Conservation (phyloP, 192 early-diverging fungal species). For the Rhizophagus prolifer region DNA sequence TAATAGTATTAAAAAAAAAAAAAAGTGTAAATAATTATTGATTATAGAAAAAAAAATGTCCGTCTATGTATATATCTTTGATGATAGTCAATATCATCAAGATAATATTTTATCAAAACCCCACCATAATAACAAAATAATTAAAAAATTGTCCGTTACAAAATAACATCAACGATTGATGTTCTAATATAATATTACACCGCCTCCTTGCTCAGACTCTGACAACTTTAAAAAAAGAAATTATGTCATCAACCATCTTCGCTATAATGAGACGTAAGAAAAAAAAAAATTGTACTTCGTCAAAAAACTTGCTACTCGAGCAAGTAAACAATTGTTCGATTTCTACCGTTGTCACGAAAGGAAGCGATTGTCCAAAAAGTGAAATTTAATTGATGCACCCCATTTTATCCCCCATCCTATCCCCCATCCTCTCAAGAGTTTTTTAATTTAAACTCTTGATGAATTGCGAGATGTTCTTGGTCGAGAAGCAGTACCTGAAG, state of each 20-base stretch:
- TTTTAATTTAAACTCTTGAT: not conserved
- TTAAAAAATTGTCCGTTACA: not conserved
- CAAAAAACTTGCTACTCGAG: not conserved
- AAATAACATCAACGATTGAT: not conserved
- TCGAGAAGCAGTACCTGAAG: conserved; percentile 30
- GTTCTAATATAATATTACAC: not conserved
- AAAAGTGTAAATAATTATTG: not conserved
- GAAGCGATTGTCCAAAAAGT: not conserved
- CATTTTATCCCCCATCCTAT: too few relatives aligned
- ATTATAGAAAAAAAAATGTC: not conserved
- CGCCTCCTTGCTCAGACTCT: not conserved
- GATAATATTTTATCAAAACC: not conserved
- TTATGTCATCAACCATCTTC: not conserved
- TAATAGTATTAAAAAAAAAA: too few relatives aligned
- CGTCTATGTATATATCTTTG: not conserved
- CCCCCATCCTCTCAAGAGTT: not conserved
- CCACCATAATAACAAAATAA: not conserved
- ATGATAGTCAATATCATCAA: not conserved
- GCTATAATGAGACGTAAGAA: not conserved
- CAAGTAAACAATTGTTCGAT: not conserved
- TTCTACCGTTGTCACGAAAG: not conserved
- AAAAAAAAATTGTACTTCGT: not conserved
- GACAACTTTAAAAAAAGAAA: too few relatives aligned
- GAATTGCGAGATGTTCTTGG: conserved; percentile 29
- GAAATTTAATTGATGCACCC: too few relatives aligned